Base-by-base conservation (phyloP, 2,329 filamentous ascomycete species). In the Nemania abortiva region DNA sequence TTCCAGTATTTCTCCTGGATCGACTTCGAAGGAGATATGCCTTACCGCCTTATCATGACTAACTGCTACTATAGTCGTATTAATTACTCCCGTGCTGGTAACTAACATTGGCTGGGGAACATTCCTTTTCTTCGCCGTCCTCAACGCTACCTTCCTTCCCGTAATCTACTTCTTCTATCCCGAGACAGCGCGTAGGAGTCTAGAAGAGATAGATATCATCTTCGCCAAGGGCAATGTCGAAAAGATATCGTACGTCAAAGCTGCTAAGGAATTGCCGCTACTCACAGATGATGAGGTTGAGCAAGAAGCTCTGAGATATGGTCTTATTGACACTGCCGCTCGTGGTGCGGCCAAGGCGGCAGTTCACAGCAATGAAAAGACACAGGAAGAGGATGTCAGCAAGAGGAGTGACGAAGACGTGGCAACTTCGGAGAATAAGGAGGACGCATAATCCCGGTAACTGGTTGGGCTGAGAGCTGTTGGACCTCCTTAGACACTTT, bases 51-150 rank as follows among this genome's bases (percentile, higher is more conserved):
- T 13, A 18, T n/a, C 13, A 20, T 49, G 45, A 42, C 68, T 73
- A 52, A 73, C 62, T 13, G 11, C 11, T 18, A 1, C 24, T 45
- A 37, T 47, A 73, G 72, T 83, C 61, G 89, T 91, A 42, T 85
- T 92, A 74, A 86, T 91, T 31, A 91, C 89, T 0, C 90, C 90
- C 0, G 85, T 89, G 1, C 84, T 92, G 42, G 86, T 92, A 24
- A 80, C 87, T 68, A 86, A 87, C 62, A 90, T 86, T 6, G 82
- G 82, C 15, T 89, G 84, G 79, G 86, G 86, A 63, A 84, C 86
- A 0, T 90, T 90, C 73, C 80, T 88, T n/a, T 79, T 81, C 71
- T 78, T 80, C 56, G 77, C 78, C 27, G 71, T 76, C 47, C 74
- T 81, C 37, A 77, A 81, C 70, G 78, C 77, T 11, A 75, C 74